These are phyloP conservation scores for Colletotrichum trifolii DNA, from an alignment of 2,329 filamentous ascomycete genomes.

Conservation along the genomic window DNA sequence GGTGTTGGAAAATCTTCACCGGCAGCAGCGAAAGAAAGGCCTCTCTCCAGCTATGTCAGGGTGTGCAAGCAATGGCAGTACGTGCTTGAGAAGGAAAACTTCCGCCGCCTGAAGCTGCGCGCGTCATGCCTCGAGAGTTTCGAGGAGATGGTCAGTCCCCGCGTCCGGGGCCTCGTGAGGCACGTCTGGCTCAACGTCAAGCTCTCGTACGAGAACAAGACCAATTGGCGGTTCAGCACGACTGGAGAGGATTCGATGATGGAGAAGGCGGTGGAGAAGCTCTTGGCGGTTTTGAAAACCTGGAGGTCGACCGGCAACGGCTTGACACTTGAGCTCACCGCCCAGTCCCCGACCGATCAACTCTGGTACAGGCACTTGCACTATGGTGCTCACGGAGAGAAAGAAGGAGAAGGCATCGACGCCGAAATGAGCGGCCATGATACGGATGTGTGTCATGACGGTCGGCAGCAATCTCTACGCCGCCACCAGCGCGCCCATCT, in stretches of 20 bases:
- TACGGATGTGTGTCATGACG: no score
- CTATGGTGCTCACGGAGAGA: constrained; percentile 35
- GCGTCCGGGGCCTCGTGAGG: constrained; percentile 40
- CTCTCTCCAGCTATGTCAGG: not conserved
- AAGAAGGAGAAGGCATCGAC: constrained; percentile 14
- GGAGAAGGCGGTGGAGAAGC: no score
- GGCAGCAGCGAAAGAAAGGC: no score
- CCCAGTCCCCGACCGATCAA: constrained; percentile 47
- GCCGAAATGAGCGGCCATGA: constrained; percentile 33
- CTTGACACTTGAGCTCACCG: constrained; percentile 48
- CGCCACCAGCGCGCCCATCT: no score
- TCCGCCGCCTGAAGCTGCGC: constrained; percentile 42
- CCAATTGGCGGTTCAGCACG: no score
- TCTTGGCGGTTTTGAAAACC: no score
- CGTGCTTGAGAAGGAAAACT: constrained; percentile 45
- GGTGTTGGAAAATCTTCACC: no score
- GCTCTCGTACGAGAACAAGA: constrained; percentile 39
- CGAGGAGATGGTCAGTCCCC: constrained; percentile 35
- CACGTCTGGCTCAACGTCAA: constrained; percentile 47
- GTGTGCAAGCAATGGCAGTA: constrained; percentile 50
- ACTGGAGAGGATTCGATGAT: no score
- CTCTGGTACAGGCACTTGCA: constrained; percentile 48
- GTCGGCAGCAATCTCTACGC: no score
- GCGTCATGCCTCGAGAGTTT: constrained; percentile 41
- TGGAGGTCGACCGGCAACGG: constrained; percentile 6